Base-by-base conservation (phyloP, 179 eudicot species). In the Nepenthes alata region DNA sequence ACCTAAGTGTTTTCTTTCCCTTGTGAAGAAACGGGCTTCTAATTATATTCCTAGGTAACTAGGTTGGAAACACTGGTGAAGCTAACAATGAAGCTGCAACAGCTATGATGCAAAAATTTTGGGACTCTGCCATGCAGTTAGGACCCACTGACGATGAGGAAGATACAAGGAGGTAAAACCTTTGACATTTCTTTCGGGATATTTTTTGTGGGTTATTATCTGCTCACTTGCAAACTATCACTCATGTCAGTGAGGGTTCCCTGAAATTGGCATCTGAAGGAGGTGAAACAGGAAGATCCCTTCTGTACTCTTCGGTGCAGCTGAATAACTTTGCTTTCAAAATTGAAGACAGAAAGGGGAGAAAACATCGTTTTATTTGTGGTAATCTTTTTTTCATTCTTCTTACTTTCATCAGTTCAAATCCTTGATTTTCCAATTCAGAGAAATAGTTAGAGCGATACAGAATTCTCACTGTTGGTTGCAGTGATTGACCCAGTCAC, bases 341-440 rank as follows among this genome's bases (percentile, higher is more conserved):
- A 74, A 81, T 94, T 70, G 82, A 87, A 81, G 99, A 90, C 64
- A 85, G 71, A 76, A 83, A 70, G 65, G 96, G 97, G 60, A 77
- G 94, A 63, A 91, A 85, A 93, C 97, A 94, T 70, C 86, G 99
- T 53, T 94, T 94, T 70, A 79, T 63, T 9, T 90, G 88, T 60
- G 96, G 99, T 89, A 80, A 63, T 85, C 66, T 49, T 14, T 37
- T 11, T 25, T 25, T 25, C 25, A 25, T 25, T 25, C 25, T 25
- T 25, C 25, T 25, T 25, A 25, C 25, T 25, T 25, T 25, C 1
- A 25, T 25, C 25, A 25, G 25, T 25, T 25, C 25, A 25, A 25
- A 25, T 25, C 25, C 25, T 25, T 0, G 25, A 25, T 25, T 25
- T 25, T 25, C 25, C 25, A 25, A 25, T 25, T 25, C 25, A 25